Conservation (phyloP, 2,329 filamentous ascomycete genomes). For the Ophiostoma himal-ulmi region DNA sequence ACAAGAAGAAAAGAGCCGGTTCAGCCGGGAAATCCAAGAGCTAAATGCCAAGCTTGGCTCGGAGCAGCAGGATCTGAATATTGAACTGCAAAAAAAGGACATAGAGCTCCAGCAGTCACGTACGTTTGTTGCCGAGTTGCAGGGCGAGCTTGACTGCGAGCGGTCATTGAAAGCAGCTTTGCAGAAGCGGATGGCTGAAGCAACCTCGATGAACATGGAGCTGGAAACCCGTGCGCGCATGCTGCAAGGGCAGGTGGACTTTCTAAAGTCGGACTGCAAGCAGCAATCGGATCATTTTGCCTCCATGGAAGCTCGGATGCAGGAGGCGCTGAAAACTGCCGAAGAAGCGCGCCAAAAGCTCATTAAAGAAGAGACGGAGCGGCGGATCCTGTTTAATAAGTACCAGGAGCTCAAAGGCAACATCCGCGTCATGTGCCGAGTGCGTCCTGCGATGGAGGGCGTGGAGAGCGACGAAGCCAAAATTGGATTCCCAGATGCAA, state of each 20-base stretch:
- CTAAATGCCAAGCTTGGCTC: conserved; percentile 48
- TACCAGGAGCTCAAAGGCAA: conserved; percentile 98
- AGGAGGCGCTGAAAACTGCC: conserved; percentile 66
- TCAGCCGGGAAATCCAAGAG: conserved; percentile 60
- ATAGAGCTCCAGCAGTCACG: conserved; percentile 48
- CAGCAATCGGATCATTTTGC: conserved; percentile 83
- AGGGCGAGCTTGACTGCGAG: conserved; percentile 55
- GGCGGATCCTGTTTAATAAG: conserved; percentile 91
- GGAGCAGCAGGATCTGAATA: conserved; percentile 48
- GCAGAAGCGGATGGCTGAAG: conserved; percentile 50
- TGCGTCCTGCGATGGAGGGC: conserved; percentile 63
- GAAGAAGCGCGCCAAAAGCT: conserved; percentile 72
- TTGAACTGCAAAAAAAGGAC: conserved; percentile 48
- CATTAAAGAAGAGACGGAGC: conserved; percentile 82
- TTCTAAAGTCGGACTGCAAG: conserved; percentile 83
- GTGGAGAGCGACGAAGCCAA: conserved; percentile 62
- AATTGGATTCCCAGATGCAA: conserved; percentile 74
- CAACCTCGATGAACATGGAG: conserved; percentile 55
- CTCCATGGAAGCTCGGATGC: conserved; percentile 71
- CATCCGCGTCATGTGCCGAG: conserved; percentile 95
- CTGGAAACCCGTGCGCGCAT: conserved; percentile 71
- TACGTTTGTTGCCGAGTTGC: conserved; percentile 42
- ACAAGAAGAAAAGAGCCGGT: conserved; percentile 56
- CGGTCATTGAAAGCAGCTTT: conserved; percentile 52
- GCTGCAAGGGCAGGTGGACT: conserved; percentile 75